phyloP scores from a whole-genome alignment of 345 rosid species.

The Salix arbutifolia region DNA sequence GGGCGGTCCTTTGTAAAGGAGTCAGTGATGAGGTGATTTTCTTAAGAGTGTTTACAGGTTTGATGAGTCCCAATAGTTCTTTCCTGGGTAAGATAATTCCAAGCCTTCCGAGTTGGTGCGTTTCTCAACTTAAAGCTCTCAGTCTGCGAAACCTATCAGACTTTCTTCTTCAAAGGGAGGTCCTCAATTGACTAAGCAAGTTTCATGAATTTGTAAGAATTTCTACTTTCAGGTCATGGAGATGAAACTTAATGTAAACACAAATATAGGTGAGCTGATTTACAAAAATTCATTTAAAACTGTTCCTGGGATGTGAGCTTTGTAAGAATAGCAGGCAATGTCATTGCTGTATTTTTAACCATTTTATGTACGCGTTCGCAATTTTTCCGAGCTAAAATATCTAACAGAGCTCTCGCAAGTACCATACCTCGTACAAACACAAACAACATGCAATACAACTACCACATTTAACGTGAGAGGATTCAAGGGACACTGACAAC shows the following conservation, averaged over 20 bases:
- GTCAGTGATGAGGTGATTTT: slow-evolving; percentile 44
- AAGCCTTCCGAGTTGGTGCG: not conserved
- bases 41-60: not conserved
- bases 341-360: no score
- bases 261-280: not conserved
- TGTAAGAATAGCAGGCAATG: no score
- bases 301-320: no score
- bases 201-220: not conserved
- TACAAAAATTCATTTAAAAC: no score
- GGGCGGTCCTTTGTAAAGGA: slow-evolving; percentile 86
- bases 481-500: no score
- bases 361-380: no score
- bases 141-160: not conserved
- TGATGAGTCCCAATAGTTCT: not conserved
- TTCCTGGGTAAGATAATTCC: not conserved
- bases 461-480: no score
- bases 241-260: not conserved
- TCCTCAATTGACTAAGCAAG: not conserved
- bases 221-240: not conserved
- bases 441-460: no score
- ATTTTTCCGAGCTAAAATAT: no score
- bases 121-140: not conserved
- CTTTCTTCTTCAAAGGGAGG: not conserved
- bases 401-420: no score
- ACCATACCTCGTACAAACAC: no score